A percentile compares a stretch with the other conserved stretches of the same genome.
Conservation (phyloP, 1,284 basidiomycete species). For the Cryptococcus floricola region DNA sequence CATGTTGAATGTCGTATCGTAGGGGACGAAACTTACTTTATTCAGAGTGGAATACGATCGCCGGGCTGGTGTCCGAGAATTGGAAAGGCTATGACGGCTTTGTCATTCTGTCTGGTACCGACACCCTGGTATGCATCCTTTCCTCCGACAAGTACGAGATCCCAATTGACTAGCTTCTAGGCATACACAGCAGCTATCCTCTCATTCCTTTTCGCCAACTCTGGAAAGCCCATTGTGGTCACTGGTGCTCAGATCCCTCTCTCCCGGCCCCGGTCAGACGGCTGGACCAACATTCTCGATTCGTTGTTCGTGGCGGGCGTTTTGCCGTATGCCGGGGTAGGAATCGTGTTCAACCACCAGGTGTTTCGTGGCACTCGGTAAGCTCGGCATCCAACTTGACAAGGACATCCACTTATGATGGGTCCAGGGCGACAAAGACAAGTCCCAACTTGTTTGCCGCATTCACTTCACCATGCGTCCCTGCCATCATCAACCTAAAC, state of each 20-base stretch:
- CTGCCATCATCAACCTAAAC: conserved; percentile 40
- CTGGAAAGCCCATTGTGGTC: conserved; percentile 45
- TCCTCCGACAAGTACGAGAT: background rate
- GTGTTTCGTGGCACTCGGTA: conserved; percentile 32
- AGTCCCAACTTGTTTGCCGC: conserved; percentile 41
- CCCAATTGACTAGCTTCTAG: conserved; percentile 7
- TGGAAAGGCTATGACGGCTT: conserved; percentile 45
- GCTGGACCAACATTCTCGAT: conserved; percentile 46
- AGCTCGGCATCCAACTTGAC: conserved; percentile 5
- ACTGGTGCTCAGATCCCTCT: conserved; percentile 47
- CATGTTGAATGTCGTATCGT: background rate
- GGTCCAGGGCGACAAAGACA: conserved; percentile 34
- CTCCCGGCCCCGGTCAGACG: conserved; percentile 39
- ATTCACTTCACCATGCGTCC: conserved; percentile 40
- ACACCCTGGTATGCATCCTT: conserved; percentile 36
- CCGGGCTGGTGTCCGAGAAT: conserved; percentile 36
- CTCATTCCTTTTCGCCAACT: conserved; percentile 40
- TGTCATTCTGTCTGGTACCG: conserved; percentile 43
- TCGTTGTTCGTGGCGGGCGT: conserved; percentile 39
- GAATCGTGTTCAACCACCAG: conserved; percentile 44
- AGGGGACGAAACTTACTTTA: background rate
- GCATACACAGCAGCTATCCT: conserved; percentile 45
- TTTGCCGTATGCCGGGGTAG: conserved; percentile 41
- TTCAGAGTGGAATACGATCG: conserved; percentile 46
- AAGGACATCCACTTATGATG: background rate